Evolutionary conservation across 2,329 filamentous ascomycete species (phyloP), one percentile per base, ranked within the genome.

Genomic region (Xenosphaeropsis pyriputrescens): DNA sequence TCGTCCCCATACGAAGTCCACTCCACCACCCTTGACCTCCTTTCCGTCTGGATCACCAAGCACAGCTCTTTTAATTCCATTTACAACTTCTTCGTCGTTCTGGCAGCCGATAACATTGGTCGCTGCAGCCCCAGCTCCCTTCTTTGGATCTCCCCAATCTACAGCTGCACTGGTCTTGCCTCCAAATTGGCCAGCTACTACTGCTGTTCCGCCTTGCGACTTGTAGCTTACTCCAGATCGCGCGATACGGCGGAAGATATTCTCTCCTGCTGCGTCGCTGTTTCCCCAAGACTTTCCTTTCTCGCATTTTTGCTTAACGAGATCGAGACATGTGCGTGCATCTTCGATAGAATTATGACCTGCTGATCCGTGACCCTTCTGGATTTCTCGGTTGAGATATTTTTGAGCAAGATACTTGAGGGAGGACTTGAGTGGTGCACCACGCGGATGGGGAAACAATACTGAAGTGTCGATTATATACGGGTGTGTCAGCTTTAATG

Each of bases 281-380:
- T 79, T 80, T 29, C 85, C 91, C 84, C 88, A 98, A 17, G 67
- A 60, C 45, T 82, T 83, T 31, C 91, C 91, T 59, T 84, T 91
- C 57, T 96, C 88, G 56, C 89, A 95, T 57, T 98, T 98, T 53
- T 89, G 79, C 58, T 91, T 93, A 35, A 96, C 76, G 2, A 98
- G 77, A 50, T 96, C 88, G 12, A 98, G 75, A 45, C 86, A 93
- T 2, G 91, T 86, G 46, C 72, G 78, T 12, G 91, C 86, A 56
- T 98, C 91, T 58, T 98, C 91, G 44, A 94, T 71, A 41, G 84
- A 91, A 65, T 96, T 80, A 55, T 98, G 91, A 30, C 54, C 54
- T 26, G 44, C 50, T 13, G 65, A 65, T 36, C 80, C 81, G 45
- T 67, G 61, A 32, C 76, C 77, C 50, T 83, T 85, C 55, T 98